Percentiles rank a stretch among this genome's conserved stretches.
phyloP scores from a whole-genome alignment of 2,329 filamentous ascomycete genomes.

The Leptosphaerulina australis region DNA sequence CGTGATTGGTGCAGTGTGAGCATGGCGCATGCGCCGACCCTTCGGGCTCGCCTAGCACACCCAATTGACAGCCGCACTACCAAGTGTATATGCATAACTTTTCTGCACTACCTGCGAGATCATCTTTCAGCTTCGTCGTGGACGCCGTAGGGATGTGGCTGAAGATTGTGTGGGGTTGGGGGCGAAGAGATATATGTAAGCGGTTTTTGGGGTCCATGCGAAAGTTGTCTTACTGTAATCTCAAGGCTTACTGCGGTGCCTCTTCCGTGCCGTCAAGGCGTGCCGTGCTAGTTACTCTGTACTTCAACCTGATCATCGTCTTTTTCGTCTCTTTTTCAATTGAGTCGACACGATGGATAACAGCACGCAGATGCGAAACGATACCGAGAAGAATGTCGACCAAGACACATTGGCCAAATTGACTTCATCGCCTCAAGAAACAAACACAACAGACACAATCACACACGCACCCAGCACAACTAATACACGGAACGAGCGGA shows the following conservation, averaged over 20 bases:
- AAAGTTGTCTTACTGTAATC: constrained; percentile 11
- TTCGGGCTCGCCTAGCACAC: constrained; percentile 4
- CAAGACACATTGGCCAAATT: constrained; percentile 8
- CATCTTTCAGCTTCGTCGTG: constrained; percentile 8
- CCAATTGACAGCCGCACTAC: constrained; percentile 4
- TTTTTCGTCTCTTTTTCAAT: not conserved
- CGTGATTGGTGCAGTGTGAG: constrained; percentile 5
- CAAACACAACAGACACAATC: constrained; percentile 4
- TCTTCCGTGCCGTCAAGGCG: constrained; percentile 7
- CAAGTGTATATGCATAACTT: not conserved
- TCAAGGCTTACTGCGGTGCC: constrained; percentile 13
- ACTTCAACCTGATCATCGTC: not conserved
- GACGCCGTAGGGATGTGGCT: not conserved
- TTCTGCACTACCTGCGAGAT: not conserved
- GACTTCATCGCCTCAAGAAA: constrained; percentile 3
- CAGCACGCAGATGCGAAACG: not conserved
- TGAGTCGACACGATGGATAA: constrained; percentile 1
- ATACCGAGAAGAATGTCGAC: not conserved
- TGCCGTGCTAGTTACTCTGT: not conserved
- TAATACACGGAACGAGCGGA: not conserved
- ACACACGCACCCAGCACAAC: not conserved
- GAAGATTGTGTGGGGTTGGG: not conserved
- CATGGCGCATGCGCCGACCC: constrained; percentile 11
- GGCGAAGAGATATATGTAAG: not conserved
- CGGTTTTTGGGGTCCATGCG: not conserved